Evolutionary conservation across 305 asterid species (phyloP), one percentile per base, ranked within the genome.

Genomic region (Fraxinus angustifolia): DNA sequence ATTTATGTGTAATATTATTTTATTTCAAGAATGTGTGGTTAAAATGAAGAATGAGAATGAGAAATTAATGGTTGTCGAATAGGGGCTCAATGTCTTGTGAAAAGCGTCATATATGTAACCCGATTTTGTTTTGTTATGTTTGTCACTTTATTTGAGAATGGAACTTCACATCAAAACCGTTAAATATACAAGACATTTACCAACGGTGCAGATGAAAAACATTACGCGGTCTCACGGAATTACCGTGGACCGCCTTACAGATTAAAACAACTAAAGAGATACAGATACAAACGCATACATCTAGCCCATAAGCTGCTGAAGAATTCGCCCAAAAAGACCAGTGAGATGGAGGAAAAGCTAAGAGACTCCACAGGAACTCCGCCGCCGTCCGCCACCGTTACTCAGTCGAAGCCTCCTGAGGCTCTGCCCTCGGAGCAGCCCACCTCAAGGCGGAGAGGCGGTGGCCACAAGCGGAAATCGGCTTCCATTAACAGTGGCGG

Each of bases 381-480:
- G 72, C 92, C 93, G 78, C 85, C 91, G 84, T 72, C 87, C 31
- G 73, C 83, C 56, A 23, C 90, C 35, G 73, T 48, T 65, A 50
- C 79, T 42, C 81, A 77, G 17, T 19, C 77, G 74, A 75, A 35
- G 76, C 65, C 83, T 81, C 53, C 81, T 26, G 94, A 90, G 21
- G 75, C 78, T 10, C 82, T 86, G 4, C 73, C 86, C 56, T 58
- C 89, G n/a, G 97, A 91, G 82, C 90, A 85, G 6, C 89, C 94
- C 11, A 73, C 85, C 65, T 88, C 97, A 35, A 91, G 98, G 79
- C 82, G 98, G 73, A 86, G 98, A 86, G 97, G 98, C 80, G 97
- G 91, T 40, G 94, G 90, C 28, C 90, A 83, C 78, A 96, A 96
- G 90, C 90, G 99, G 81, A 96, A 94, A 91, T 89, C 91, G 73